Conservation (phyloP, 1,139 yeast genomes). For the Scheffersomyces segobiensis region DNA sequence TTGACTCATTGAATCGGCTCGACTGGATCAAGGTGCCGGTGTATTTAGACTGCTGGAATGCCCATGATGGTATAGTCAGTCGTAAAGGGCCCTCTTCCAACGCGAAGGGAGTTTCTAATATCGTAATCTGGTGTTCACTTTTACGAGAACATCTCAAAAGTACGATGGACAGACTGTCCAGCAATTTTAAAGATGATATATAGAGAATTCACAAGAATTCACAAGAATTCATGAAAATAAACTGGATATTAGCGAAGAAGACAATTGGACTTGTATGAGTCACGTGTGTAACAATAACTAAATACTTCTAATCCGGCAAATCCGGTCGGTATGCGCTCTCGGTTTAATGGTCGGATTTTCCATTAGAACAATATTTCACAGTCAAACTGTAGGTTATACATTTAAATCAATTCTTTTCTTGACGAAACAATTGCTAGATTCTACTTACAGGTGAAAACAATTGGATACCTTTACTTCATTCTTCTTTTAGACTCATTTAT, state of each 20-base stretch:
- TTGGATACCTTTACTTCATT: background rate
- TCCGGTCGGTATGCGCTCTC: background rate
- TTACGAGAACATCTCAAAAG: slow-evolving; percentile 36
- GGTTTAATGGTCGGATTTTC: background rate
- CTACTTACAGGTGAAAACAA: background rate
- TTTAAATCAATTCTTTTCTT: background rate
- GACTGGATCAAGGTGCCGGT: slow-evolving; percentile 71
- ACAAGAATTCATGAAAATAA: background rate
- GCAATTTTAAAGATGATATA: background rate
- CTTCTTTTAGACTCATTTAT: background rate
- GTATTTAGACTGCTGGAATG: slow-evolving; percentile 63
- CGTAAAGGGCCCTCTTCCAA: slow-evolving; percentile 60
- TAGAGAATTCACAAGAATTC: background rate
- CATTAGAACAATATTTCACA: background rate
- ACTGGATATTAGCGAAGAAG: background rate
- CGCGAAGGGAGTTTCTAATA: slow-evolving; percentile 54
- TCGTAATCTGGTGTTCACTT: slow-evolving; percentile 53
- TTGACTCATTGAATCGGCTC: slow-evolving; percentile 51
- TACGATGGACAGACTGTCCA: background rate
- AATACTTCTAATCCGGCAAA: background rate
- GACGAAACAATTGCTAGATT: background rate
- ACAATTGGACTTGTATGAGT: background rate
- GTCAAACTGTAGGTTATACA: background rate
- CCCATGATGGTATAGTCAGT: slow-evolving; percentile 74
- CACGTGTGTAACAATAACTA: background rate